These are phyloP conservation scores for Parietaria judaica DNA, from an alignment of 306 rosid species.

Conservation along the genomic window DNA sequence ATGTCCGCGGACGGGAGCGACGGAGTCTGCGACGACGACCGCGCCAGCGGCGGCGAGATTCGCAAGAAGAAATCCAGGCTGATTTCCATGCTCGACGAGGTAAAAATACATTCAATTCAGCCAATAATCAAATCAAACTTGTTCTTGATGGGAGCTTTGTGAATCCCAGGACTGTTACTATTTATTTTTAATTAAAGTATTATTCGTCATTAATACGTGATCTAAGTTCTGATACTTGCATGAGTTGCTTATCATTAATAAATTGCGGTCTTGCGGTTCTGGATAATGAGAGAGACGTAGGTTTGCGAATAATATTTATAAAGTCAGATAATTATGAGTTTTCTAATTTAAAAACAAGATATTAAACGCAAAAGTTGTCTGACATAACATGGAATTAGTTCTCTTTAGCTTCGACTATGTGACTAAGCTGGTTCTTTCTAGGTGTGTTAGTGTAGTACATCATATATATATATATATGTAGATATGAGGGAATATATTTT, in stretches of 20 bases:
- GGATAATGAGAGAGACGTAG: no score
- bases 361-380: no score
- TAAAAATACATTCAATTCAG: conserved; percentile 11
- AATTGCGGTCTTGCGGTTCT: no score
- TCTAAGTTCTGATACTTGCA: background rate
- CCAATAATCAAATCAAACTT: background rate
- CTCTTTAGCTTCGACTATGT: conserved; percentile 20
- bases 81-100: conserved; percentile 78
- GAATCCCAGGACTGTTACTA: conserved; percentile 3
- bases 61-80: conserved; percentile 50
- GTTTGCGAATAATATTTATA: no score
- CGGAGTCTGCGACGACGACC: background rate
- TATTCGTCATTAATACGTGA: background rate
- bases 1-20: conserved; percentile 18
- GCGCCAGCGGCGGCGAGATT: conserved; percentile 7
- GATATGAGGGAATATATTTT: conserved; percentile 35
- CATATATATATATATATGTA: conserved; percentile 6
- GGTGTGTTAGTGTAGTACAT: conserved; percentile 22
- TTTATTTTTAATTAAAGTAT: background rate
- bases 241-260: no score
- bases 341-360: no score
- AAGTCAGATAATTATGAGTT: no score
- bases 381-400: conserved; percentile 28
- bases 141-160: conserved; percentile 9
- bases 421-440: conserved; percentile 21